These are phyloP conservation scores for Cylindrodendrum hubeiense DNA, from an alignment of 2,329 filamentous ascomycete species.

Conservation along the genomic window DNA sequence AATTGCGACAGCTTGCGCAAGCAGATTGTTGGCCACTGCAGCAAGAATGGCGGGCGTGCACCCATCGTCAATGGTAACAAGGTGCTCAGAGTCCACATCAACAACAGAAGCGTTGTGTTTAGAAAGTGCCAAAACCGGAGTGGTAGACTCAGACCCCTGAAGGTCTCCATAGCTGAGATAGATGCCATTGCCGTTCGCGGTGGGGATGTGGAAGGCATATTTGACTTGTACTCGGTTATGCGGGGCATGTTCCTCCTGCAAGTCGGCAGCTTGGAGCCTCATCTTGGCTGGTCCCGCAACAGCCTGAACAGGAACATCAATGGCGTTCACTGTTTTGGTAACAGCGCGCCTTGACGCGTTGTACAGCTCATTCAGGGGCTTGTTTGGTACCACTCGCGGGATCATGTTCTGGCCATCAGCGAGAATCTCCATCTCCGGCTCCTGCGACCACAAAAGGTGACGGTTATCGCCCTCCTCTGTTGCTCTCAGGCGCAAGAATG, in stretches of 20 bases:
- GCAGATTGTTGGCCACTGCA: background rate
- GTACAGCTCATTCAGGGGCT: conserved; percentile 22
- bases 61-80: background rate
- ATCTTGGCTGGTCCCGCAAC: conserved; percentile 4
- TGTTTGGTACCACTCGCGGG: conserved; percentile 21
- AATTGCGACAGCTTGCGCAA: conserved; percentile 5
- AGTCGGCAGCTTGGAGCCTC: conserved; percentile 3
- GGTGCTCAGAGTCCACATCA: background rate
- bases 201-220: conserved; percentile 15
- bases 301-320: conserved; percentile 6
- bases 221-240: background rate
- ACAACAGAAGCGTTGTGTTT: conserved; percentile 5
- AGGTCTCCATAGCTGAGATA: conserved; percentile 4
- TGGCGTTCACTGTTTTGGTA: conserved; percentile 12
- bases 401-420: conserved; percentile 22
- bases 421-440: conserved; percentile 24
- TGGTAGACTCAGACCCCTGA: background rate
- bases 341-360: conserved; percentile 19
- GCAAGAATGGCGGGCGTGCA: background rate
- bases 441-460: conserved; percentile 22
- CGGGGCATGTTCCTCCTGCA: background rate
- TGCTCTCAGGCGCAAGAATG: conserved; percentile 11
- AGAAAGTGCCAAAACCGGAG: conserved; percentile 7
- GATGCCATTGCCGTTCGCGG: background rate
- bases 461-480: background rate